phyloP scores from a whole-genome alignment of 2,329 filamentous ascomycete species.

The Cryphonectria parasitica region DNA sequence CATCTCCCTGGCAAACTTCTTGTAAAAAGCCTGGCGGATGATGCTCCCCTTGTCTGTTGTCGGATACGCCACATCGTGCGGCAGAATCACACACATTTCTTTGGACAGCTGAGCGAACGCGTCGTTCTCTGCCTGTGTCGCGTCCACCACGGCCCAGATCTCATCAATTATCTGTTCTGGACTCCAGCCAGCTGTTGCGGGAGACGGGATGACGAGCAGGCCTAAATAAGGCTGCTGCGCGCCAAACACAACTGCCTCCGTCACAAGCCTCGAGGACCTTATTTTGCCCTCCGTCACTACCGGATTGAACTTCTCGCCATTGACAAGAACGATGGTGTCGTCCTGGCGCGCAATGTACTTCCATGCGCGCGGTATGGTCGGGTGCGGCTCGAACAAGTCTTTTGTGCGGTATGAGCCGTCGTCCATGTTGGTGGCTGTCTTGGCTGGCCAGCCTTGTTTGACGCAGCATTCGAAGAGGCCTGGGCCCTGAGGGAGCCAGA shows the following conservation, averaged over 20 bases:
- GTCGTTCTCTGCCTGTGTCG: conserved; percentile 38
- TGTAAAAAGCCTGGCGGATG: conserved; percentile 54
- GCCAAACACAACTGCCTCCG: conserved; percentile 59
- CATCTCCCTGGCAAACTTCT: conserved; percentile 48
- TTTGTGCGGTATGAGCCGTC: conserved; percentile 43
- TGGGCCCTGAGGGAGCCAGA: conserved; percentile 39
- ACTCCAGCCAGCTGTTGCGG: conserved; percentile 27
- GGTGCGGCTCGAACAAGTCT: conserved; percentile 47
- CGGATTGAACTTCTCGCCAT: conserved; percentile 32
- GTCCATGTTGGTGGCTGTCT: conserved; percentile 37
- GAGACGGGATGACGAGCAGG: conserved; percentile 51
- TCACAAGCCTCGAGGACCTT: conserved; percentile 50
- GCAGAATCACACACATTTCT: conserved; percentile 55
- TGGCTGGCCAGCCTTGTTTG: conserved; percentile 43
- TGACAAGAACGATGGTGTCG: conserved; percentile 48
- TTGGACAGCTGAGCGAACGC: conserved; percentile 46
- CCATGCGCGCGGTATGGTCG: conserved; percentile 46
- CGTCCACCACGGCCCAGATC: conserved; percentile 42
- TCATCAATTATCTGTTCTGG: conserved; percentile 37
- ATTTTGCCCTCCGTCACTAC: conserved; percentile 54
- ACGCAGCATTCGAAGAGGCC: conserved; percentile 44
- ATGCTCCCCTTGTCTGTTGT: conserved; percentile 58
- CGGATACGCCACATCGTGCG: conserved; percentile 46
- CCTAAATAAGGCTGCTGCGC: conserved; percentile 52
- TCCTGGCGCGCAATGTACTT: conserved; percentile 51